Evolutionary conservation across 371 early-diverging fungal species (phyloP), one percentile per base, ranked within the genome.

Genomic region (Lichtheimia corymbifera): DNA sequence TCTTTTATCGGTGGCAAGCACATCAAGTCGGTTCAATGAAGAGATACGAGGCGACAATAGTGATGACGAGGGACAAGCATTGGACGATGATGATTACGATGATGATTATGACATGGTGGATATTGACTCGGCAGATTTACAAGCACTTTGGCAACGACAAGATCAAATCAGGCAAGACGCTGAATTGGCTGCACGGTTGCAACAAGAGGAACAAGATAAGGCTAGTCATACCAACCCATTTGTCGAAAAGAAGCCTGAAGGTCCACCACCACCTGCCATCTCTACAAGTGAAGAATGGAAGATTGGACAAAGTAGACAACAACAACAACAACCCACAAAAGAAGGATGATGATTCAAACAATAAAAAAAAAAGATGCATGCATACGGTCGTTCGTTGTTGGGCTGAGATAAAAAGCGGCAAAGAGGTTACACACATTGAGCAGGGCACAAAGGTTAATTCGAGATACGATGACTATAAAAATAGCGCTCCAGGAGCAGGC

Each of bases 21-120:
- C 14, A 0, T 28, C 50, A 18, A 62, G 62, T 28, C 49, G 62
- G 15, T 62, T 62, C 24, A 43, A 62, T n/a, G 62, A 62, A 25
- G 62, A 50, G 12, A 18, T 45, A 14, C 17, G 42, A 18, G 30
- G 18, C 2, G 24, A 22, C 22, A 27, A 28, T 9, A 27, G 25
- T 18, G 27, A 22, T 12, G 45, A 42, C 3, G 53, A 60, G 1
- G 22, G 22, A 14, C 35, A 58, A 4, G 9, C 14, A 11, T 47
- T 47, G 15, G 53, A 60, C 52, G 41, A 52, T 24, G 41, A 52
- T 24, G 51, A 60, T 50, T 42, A 60, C 13, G 60, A 41, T 15
- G 60, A 60, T 43, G 60, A 60, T 24, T 52, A 60, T 3, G 53
- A 51, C 13, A 35, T 20, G 43, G 22, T 35, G 14, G 30, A 27